phyloP scores from a whole-genome alignment of 164 flowering plant genomes.

The Buxus sempervirens region DNA sequence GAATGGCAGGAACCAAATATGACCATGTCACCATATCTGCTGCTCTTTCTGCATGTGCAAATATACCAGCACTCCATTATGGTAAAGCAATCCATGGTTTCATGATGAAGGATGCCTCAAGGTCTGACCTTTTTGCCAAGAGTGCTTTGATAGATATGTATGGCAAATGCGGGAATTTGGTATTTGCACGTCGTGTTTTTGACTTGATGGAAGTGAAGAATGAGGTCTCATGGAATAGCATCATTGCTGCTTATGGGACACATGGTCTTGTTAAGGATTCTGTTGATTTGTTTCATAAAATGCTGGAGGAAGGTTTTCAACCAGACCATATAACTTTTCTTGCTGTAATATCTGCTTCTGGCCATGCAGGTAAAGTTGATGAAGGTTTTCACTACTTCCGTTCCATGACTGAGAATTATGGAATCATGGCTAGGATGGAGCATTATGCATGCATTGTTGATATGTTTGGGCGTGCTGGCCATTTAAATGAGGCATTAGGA shows the following conservation, averaged over 20 bases:
- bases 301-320: conserved; percentile 46
- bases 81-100: conserved; percentile 75
- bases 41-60: conserved; percentile 75
- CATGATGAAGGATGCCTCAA: conserved; percentile 40
- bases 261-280: conserved; percentile 60
- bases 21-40: conserved; percentile 72
- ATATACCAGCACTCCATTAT: conserved; percentile 53
- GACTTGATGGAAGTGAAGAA: conserved; percentile 53
- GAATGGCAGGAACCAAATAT: conserved; percentile 32
- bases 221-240: conserved; percentile 85
- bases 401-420: conserved; percentile 48
- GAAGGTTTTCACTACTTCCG: conserved; percentile 51
- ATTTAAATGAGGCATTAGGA: conserved; percentile 47
- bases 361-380: conserved; percentile 71
- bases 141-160: conserved; percentile 81
- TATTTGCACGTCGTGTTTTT: conserved; percentile 52
- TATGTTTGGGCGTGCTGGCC: conserved; percentile 75
- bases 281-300: conserved; percentile 43
- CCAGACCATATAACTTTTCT: conserved; percentile 89
- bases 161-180: conserved; percentile 71
- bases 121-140: conserved; percentile 45
- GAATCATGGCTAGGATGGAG: conserved; percentile 61
- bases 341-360: conserved; percentile 72
- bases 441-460: conserved; percentile 92
- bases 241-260: conserved; percentile 78